Evolutionary conservation across 2,329 filamentous ascomycete species (phyloP), one percentile per base, ranked within the genome.

Genomic region (Cadophora sp.): DNA sequence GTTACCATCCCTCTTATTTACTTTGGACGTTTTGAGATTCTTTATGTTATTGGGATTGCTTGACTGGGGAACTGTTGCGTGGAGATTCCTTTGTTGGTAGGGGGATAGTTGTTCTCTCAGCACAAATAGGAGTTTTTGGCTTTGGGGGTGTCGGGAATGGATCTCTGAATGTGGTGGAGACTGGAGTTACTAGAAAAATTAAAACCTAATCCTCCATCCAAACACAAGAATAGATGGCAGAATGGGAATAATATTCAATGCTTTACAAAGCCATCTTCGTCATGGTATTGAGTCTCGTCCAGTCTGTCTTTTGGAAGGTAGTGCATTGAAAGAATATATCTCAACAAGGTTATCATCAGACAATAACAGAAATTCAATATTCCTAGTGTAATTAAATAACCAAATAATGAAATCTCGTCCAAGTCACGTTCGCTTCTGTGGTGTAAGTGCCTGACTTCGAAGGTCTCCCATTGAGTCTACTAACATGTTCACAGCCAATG

Each of bases 401-500:
- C 48, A 30, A 51, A 51, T 51, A 51, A 5, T 51, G 9, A 18
- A 18, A 4, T 51, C 4, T 30, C 24, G 48, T 51, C 11, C 48
- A 33, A 30, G n/a, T 51, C 48, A 51, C 14, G 24, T n/a, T 39
- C 20, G 51, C 51, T 56, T 56, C 51, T 41, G 53, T 58, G n/a
- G 53, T 58, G 30, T 36, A 56, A 56, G 16, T 36, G 14, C 24
- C 22, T 39, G n/a, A 18, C 51, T 22, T 22, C 16, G n/a, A 39
- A 5, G 4, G 18, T 33, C 27, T 14, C 14, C 13, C 24, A 16
- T n/a, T 3, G 16, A 53, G 22, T 50, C 22, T 3, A 50, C 47
- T 50, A 50, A 50, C 47, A 50, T 3, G 3, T 50, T 50, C 22
- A 14, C 20, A 50, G 47, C 53, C 36, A 58, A 58, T 43, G 53